Percentiles rank a stretch among this genome's conserved stretches.
Conservation (phyloP, 164 flowering plant species). For the Euptelea pleiosperma region DNA sequence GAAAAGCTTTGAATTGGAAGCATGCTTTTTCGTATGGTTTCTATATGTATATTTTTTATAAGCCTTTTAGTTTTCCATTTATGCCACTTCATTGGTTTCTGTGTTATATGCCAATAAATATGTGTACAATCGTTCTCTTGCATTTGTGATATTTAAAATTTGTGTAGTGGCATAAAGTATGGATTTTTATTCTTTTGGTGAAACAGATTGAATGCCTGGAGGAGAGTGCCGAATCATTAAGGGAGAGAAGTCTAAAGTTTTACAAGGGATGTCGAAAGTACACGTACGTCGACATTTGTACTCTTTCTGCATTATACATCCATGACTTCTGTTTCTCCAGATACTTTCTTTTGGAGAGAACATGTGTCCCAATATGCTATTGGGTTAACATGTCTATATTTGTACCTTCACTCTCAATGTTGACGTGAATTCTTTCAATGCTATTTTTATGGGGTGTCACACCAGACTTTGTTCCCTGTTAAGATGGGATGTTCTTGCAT, state of each 20-base stretch:
- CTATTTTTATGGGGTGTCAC: no score
- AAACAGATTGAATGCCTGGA: slow-evolving; percentile 78
- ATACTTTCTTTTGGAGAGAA: background rate
- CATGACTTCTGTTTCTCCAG: background rate
- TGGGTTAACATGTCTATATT: background rate
- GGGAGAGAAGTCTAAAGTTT: slow-evolving; percentile 80
- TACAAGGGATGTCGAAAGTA: slow-evolving; percentile 96
- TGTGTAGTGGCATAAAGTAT: background rate
- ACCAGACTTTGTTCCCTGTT: no score
- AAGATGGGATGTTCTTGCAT: no score
- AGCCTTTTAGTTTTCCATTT: no score
- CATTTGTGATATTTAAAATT: background rate
- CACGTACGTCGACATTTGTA: slow-evolving; percentile 52
- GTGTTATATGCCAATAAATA: background rate
- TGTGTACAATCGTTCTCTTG: slow-evolving; percentile 6
- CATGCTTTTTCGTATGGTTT: no score
- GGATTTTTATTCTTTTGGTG: slow-evolving; percentile 13
- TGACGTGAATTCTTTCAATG: no score
- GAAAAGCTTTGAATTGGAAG: no score
- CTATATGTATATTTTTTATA: no score
- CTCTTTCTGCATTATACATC: background rate
- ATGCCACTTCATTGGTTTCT: background rate
- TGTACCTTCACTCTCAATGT: background rate
- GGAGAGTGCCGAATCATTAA: slow-evolving; percentile 74
- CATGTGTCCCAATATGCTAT: background rate